Evolutionary conservation across 1,139 yeast species (phyloP).

Genomic region (Lodderomyces oxycetoniae): DNA sequence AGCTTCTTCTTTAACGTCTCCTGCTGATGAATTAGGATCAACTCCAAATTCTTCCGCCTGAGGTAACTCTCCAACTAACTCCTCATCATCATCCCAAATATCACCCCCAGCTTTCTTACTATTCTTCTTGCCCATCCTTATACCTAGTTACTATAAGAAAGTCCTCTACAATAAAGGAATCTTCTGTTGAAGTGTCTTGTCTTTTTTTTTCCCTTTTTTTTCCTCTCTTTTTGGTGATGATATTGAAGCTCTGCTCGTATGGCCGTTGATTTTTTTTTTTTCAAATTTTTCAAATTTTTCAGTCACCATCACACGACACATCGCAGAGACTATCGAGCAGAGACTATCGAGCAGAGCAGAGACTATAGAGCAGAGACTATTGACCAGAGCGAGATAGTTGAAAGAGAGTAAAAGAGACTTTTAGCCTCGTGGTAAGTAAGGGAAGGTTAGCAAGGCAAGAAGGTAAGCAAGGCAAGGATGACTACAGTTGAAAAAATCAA

Average conservation of each 20-base stretch:
- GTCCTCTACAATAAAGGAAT: background rate
- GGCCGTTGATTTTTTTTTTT: background rate
- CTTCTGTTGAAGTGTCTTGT: background rate
- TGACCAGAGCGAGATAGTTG: too few relatives aligned
- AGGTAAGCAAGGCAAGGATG: slow-evolving; percentile 38
- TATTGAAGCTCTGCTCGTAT: too few relatives aligned
- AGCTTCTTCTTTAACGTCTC: slow-evolving; percentile 18
- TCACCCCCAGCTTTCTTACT: slow-evolving; percentile 59
- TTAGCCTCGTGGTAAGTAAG: too few relatives aligned
- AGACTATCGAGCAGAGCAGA: too few relatives aligned
- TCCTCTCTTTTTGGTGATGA: background rate
- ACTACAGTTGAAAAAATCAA: slow-evolving; percentile 87
- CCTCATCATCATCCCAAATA: slow-evolving; percentile 83
- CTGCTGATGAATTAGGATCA: slow-evolving; percentile 11
- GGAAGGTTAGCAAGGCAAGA: too few relatives aligned
- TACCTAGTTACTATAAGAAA: background rate
- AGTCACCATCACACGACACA: slow-evolving; percentile 9
- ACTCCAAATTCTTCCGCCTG: slow-evolving; percentile 54
- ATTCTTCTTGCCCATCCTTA: slow-evolving; percentile 46
- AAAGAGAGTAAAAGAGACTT: too few relatives aligned
- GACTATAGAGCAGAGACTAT: too few relatives aligned
- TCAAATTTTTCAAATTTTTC: slow-evolving; percentile 6
- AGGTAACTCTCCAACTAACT: slow-evolving; percentile 50
- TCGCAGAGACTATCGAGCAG: too few relatives aligned
- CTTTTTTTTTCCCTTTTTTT: slow-evolving; percentile 1